Percentiles rank a stretch among this genome's conserved stretches.
These are phyloP conservation scores for barrel medic (Medicago truncatula) DNA, from an alignment of 306 rosid species.

Conservation along the genomic window MtrunA17r5.0-ANR NC_053042.1:5613501-5614000, in stretches of 20 bases:
- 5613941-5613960: not conserved
- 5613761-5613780: not conserved
- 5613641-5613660: too few species aligned
- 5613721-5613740: not conserved
- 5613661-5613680: not conserved
- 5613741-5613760: not conserved
- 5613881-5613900: not conserved
- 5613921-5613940: not conserved
- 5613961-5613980: too few species aligned
- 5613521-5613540: too few species aligned
- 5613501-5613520: too few species aligned
- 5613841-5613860: slow-evolving; percentile 25
- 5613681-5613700: not conserved
- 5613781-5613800: slow-evolving; percentile 8
- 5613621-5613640: too few species aligned
- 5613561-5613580: too few species aligned
- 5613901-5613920: not conserved
- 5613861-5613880: slow-evolving; percentile 4
- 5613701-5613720: not conserved
- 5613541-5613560: too few species aligned
- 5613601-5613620: too few species aligned
- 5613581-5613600: too few species aligned
- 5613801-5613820: not conserved
- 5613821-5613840: slow-evolving; percentile 6
- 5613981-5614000: too few species aligned